Evolutionary conservation across 768 basidiomycete species (phyloP).

Genomic region (Kwoniella europaea): DNA sequence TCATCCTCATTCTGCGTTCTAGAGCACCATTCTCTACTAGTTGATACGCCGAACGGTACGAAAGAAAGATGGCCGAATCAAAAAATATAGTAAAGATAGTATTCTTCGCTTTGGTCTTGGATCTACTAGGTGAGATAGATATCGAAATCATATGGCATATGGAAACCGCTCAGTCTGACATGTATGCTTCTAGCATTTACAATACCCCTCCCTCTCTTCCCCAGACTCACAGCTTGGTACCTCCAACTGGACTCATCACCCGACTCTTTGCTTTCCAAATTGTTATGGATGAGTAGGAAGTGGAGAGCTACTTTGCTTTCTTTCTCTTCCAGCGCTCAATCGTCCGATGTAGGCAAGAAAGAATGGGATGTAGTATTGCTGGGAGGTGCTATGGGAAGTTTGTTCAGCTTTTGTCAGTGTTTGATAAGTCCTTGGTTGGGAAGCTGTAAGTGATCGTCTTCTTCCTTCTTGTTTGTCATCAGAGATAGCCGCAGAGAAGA

Average conservation of each 20-base stretch:
- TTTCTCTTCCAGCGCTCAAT: conserved; percentile 37
- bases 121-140: conserved; percentile 69
- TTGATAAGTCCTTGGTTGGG: conserved; percentile 79
- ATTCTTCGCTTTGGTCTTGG: conserved; percentile 86
- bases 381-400: conserved; percentile 84
- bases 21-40: too few relatives aligned
- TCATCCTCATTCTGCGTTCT: too few relatives aligned
- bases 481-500: background rate
- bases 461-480: background rate
- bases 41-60: background rate
- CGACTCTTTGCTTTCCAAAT: conserved; percentile 72
- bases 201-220: conserved; percentile 93
- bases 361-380: conserved; percentile 94
- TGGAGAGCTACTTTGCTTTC: conserved; percentile 66
- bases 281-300: conserved; percentile 70
- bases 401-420: conserved; percentile 58
- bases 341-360: conserved; percentile 46
- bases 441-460: conserved; percentile 55
- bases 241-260: conserved; percentile 77
- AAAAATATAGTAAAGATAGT: conserved; percentile 75
- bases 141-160: background rate
- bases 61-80: conserved; percentile 5
- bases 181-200: conserved; percentile 72
- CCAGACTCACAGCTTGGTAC: conserved; percentile 80
- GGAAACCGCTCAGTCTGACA: background rate